These are phyloP conservation scores for Theileria sp. DNA, from an alignment of 169 alveolate species.

Conservation along the genomic window DNA sequence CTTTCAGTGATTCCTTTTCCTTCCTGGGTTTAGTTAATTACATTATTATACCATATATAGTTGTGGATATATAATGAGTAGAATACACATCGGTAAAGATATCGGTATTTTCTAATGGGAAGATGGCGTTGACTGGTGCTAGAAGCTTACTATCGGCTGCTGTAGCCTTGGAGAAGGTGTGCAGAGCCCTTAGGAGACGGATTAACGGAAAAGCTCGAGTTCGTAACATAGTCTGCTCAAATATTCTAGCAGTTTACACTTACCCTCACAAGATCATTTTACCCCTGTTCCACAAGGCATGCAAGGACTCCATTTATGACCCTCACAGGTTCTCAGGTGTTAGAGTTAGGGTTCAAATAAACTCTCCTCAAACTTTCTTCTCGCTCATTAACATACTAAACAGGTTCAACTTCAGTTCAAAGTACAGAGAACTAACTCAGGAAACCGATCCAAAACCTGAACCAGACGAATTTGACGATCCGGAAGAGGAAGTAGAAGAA, in stretches of 20 bases:
- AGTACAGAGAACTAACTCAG: neutral
- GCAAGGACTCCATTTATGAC: conserved; percentile 61
- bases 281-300: conserved; percentile 62
- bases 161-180: conserved; percentile 71
- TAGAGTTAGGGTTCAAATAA: conserved; percentile 36
- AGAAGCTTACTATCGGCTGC: conserved; percentile 68
- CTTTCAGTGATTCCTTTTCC: neutral
- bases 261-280: conserved; percentile 64
- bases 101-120: conserved; percentile 75
- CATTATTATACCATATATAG: neutral
- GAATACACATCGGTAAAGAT: conserved; percentile 66
- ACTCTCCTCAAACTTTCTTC: conserved; percentile 14
- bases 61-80: neutral
- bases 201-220: conserved; percentile 62
- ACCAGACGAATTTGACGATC: conserved; percentile 16
- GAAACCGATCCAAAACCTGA: neutral
- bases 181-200: conserved; percentile 66
- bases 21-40: neutral
- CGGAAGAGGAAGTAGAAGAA: conserved; percentile 17
- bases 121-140: conserved; percentile 73
- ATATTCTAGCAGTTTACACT: conserved; percentile 72
- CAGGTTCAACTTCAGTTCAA: neutral
- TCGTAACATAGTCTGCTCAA: conserved; percentile 54
- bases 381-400: neutral
- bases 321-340: conserved; percentile 64